Base-by-base conservation (phyloP, 306 rosid genomes). In the Carpinus viminea region DNA sequence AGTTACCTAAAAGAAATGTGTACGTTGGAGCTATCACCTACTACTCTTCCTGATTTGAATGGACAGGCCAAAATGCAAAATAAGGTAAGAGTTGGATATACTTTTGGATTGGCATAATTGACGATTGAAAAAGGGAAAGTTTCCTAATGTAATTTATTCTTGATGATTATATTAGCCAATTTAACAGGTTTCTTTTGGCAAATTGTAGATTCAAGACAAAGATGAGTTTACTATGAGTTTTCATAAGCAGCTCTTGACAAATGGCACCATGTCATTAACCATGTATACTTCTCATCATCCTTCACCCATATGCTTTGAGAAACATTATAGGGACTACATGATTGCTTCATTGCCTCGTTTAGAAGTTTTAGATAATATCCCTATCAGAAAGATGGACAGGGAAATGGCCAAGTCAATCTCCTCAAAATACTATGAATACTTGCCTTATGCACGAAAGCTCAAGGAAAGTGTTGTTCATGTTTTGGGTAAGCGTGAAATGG, bases 251-350 rank as follows among this genome's bases (percentile, higher is more conserved):
- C 71, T 68, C 54, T 43, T 28, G 75, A 85, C 79, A 79, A 95
- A 90, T 82, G 85, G 86, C 82, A 52, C 65, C 31, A 21, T 57
- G 16, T n/a, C 92, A 78, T 64, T 70, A 76, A 88, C 21, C 17
- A 38, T 83, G 75, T 83, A 88, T 55, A 86, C 85, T 79, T 84
- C 96, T 65, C 64, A 83, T 84, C 90, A 90, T 88, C 82, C 93
- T 77, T 92, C 97, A 5, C 96, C 93, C 72, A 90, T 92, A 81
- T 92, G 97, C 85, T 86, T 82, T 52, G 92, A 90, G 86, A 90
- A 86, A 76, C 82, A 90, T 81, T 92, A 92, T 79, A 87, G 96
- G 81, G 96, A 92, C 76, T 92, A 82, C 88, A 90, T 92, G 88
- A 84, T 89, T 79, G 90, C 91, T 80, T 90, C 93, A 60, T 83